These are phyloP conservation scores for Aschersonia sp. DNA, from an alignment of 2,329 filamentous ascomycete genomes.

Conservation along the genomic window DNA sequence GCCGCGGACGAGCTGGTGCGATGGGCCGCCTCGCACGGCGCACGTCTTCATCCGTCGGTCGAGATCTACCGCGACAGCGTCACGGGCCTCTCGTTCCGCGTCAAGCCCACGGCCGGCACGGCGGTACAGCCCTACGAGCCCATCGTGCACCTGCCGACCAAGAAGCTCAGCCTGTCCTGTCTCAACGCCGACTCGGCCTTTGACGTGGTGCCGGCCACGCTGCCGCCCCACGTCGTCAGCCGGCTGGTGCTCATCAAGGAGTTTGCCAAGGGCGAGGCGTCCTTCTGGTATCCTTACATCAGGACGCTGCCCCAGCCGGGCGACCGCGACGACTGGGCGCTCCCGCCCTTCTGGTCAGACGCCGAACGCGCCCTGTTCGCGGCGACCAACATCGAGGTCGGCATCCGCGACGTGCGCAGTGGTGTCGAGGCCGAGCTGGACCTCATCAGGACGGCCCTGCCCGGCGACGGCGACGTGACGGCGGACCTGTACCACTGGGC, in stretches of 20 bases:
- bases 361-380: constrained; percentile 43
- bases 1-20: constrained; percentile 19
- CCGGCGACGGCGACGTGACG: constrained; percentile 18
- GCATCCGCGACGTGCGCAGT: constrained; percentile 30
- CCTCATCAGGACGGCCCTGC: not conserved
- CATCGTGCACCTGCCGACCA: constrained; percentile 37
- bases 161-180: constrained; percentile 38
- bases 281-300: constrained; percentile 58
- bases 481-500: constrained; percentile 47
- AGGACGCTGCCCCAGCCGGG: constrained; percentile 45
- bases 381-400: constrained; percentile 37
- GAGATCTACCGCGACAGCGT: constrained; percentile 35
- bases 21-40: constrained; percentile 34
- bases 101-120: constrained; percentile 17
- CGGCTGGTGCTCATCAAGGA: constrained; percentile 58
- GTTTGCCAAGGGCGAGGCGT: constrained; percentile 39
- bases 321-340: constrained; percentile 31
- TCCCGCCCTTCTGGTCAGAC: constrained; percentile 49
- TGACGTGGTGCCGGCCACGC: constrained; percentile 32
- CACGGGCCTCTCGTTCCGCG: constrained; percentile 40
- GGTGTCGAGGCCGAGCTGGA: constrained; percentile 26
- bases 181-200: constrained; percentile 36
- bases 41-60: constrained; percentile 32
- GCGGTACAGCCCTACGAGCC: constrained; percentile 21
- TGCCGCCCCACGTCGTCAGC: constrained; percentile 44